Percentiles rank a stretch among this genome's conserved stretches.
Conservation (phyloP, 2,329 filamentous ascomycete species). For the Colletotrichum sp. region DNA sequence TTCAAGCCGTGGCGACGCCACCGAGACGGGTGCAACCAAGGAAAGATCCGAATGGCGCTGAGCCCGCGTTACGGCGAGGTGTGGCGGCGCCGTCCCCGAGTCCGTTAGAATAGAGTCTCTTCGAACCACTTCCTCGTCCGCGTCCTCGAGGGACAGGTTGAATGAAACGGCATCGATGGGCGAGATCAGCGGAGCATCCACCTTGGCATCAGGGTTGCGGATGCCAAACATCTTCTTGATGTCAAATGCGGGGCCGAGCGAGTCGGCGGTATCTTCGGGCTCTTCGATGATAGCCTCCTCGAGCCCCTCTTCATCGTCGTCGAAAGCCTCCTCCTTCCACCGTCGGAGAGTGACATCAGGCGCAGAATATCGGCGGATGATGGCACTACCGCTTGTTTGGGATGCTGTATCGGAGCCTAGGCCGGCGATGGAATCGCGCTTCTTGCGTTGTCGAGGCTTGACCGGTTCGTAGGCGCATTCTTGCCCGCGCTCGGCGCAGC, state of each 20-base stretch:
- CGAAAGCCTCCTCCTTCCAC: conserved; percentile 11
- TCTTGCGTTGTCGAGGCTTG: conserved; percentile 42
- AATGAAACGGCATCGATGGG: conserved; percentile 36
- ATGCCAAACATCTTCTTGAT: conserved; percentile 12
- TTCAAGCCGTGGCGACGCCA: conserved; percentile 49
- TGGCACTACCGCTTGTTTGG: background rate
- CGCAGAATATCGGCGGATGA: conserved; percentile 7
- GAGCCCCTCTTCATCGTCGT: conserved; percentile 3
- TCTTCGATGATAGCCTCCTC: conserved; percentile 17
- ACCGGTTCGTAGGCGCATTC: conserved; percentile 57
- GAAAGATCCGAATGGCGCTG: conserved; percentile 21
- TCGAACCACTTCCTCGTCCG: conserved; percentile 24
- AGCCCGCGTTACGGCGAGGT: conserved; percentile 17
- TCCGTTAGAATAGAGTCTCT: conserved; percentile 28
- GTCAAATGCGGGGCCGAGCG: background rate
- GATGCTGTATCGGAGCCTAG: conserved; percentile 8
- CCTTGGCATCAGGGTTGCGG: background rate
- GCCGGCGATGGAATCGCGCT: conserved; percentile 28
- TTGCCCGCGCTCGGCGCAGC: conserved; percentile 53
- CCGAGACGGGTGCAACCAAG: conserved; percentile 40
- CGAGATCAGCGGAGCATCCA: conserved; percentile 28
- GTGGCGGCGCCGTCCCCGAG: background rate
- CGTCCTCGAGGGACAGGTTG: conserved; percentile 31
- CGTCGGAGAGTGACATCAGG: conserved; percentile 6
- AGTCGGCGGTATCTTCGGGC: background rate